phyloP scores from a whole-genome alignment of 805 yeast genomes.

The Ogataea siamensis region DNA sequence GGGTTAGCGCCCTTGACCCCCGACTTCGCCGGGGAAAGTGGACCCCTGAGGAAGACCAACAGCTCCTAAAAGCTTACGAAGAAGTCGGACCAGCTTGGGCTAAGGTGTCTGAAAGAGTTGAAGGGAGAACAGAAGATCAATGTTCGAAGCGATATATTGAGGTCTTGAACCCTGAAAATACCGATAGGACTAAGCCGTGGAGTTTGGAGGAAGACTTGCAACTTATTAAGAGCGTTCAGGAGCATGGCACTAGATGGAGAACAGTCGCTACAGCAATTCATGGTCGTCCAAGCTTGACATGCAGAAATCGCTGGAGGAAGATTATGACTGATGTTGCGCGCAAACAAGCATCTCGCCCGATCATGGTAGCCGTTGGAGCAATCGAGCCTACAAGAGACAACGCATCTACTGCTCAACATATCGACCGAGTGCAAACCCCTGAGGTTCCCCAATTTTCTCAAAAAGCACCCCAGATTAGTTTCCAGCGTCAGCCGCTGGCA shows the following conservation, averaged over 20 bases:
- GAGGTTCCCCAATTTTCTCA: neutral
- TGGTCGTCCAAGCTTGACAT: conserved; percentile 83
- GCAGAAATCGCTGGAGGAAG: conserved; percentile 91
- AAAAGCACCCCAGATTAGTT: conserved; percentile 7
- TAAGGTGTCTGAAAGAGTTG: conserved; percentile 69
- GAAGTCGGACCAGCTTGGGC: conserved; percentile 84
- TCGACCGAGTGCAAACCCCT: neutral
- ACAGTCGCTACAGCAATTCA: conserved; percentile 67
- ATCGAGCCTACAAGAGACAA: conserved; percentile 2
- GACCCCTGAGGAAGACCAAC: conserved; percentile 77
- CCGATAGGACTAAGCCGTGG: conserved; percentile 81
- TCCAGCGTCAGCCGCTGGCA: conserved; percentile 21
- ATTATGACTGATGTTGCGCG: conserved; percentile 72
- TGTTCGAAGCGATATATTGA: conserved; percentile 90
- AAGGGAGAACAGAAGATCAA: conserved; percentile 91
- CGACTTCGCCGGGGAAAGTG: conserved; percentile 78
- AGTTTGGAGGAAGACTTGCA: conserved; percentile 68
- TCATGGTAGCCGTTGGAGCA: conserved; percentile 57
- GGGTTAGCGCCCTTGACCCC: conserved; percentile 87
- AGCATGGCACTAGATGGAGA: conserved; percentile 87
- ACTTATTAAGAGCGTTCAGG: conserved; percentile 64
- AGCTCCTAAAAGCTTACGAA: conserved; percentile 59
- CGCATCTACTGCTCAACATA: neutral
- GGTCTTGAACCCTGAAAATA: conserved; percentile 78
- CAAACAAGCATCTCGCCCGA: conserved; percentile 55